Conservation (phyloP, 2,329 filamentous ascomycete species). For the Xylaria sp. region DNA sequence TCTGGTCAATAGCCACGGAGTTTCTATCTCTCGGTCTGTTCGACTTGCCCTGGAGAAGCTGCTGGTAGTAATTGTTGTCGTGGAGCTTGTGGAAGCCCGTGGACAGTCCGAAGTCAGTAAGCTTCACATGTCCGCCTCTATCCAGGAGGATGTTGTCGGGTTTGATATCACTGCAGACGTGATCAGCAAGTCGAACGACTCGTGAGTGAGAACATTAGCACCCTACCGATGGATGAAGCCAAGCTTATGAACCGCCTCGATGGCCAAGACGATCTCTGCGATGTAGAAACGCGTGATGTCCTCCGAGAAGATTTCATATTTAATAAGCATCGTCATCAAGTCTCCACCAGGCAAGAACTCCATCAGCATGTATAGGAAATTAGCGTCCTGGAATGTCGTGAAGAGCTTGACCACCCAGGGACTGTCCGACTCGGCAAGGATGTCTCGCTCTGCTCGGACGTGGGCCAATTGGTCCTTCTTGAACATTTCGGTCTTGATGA, state of each 20-base stretch:
- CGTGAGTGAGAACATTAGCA: neutral
- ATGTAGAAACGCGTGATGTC: conserved; percentile 99
- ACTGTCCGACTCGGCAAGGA: conserved; percentile 97
- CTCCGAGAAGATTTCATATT: conserved; percentile 99
- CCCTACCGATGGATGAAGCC: conserved; percentile 96
- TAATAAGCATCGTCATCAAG: conserved; percentile 99
- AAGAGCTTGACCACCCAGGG: conserved; percentile 99
- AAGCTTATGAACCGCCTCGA: conserved; percentile 96
- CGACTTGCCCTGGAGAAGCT: conserved; percentile 81
- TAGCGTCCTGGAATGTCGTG: conserved; percentile 95
- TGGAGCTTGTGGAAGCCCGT: conserved; percentile 98
- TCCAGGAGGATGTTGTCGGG: conserved; percentile 98
- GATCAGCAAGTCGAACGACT: conserved; percentile 48
- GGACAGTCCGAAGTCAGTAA: conserved; percentile 96
- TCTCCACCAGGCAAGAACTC: conserved; percentile 98
- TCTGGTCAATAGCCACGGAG: conserved; percentile 95
- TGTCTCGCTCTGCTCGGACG: conserved; percentile 96
- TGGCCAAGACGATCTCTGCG: conserved; percentile 96
- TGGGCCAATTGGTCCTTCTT: conserved; percentile 98
- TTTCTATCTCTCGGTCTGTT: conserved; percentile 79
- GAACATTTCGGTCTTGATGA: conserved; percentile 99
- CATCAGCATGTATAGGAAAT: conserved; percentile 99
- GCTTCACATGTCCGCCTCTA: conserved; percentile 92
- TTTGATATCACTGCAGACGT: conserved; percentile 83
- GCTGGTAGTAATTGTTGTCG: conserved; percentile 97